Percentiles rank a stretch among this genome's conserved stretches.
Evolutionary conservation across 768 basidiomycete genomes (phyloP).

Genomic region (Gloeostereum incarnatum): DNA sequence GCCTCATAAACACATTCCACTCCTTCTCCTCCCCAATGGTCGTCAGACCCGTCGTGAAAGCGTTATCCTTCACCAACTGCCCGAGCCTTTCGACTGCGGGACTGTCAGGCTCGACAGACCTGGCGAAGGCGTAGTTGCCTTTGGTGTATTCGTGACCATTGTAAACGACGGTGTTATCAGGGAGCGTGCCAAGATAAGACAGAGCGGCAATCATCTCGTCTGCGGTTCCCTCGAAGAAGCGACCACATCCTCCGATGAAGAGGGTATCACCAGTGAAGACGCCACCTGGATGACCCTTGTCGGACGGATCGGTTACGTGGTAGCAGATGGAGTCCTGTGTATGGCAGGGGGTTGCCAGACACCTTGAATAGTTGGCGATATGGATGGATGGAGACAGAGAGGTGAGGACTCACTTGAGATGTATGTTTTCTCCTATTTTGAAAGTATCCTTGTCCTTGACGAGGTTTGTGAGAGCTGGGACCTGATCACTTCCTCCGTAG

Average conservation of each 20-base stretch:
- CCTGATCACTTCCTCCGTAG: constrained; percentile 75
- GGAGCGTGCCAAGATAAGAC: constrained; percentile 61
- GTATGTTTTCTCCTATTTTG: constrained; percentile 54
- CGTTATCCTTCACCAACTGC: constrained; percentile 46
- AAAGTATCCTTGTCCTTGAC: constrained; percentile 82
- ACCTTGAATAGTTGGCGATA: constrained; percentile 30
- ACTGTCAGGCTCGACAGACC: constrained; percentile 51
- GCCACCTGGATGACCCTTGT: constrained; percentile 48
- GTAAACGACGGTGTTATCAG: constrained; percentile 73
- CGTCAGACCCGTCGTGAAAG: constrained; percentile 67
- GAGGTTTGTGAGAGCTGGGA: constrained; percentile 56
- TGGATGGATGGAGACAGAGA: not conserved
- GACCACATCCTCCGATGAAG: constrained; percentile 82
- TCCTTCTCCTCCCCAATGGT: constrained; percentile 91
- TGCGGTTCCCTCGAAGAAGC: constrained; percentile 87
- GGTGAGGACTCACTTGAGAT: constrained; percentile 37
- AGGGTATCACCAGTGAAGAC: constrained; percentile 96
- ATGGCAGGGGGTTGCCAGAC: constrained; percentile 86
- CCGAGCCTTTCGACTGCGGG: constrained; percentile 48
- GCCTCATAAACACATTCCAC: constrained; percentile 94
- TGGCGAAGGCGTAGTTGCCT: constrained; percentile 64
- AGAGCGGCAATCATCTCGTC: constrained; percentile 76
- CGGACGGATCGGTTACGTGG: constrained; percentile 48
- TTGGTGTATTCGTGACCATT: constrained; percentile 91
- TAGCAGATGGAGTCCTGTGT: constrained; percentile 97